Percentiles rank a stretch among this genome's conserved stretches.
These are phyloP conservation scores for Spiromastix sp. DNA, from an alignment of 2,329 filamentous ascomycete species.

Conservation along the genomic window DNA sequence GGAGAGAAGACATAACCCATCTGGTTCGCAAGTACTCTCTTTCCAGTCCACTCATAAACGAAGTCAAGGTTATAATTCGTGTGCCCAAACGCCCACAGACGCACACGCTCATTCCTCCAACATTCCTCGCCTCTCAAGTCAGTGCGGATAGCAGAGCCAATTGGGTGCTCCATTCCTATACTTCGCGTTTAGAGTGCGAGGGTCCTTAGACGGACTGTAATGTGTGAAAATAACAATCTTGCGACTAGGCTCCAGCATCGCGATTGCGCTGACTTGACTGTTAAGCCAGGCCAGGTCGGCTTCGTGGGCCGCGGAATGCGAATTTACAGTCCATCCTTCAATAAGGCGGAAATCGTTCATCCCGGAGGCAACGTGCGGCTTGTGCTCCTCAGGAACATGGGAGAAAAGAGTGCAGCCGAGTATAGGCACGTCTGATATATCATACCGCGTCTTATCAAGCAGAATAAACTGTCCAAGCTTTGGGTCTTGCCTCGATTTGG, in stretches of 20 bases:
- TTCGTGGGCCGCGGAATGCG: conserved; percentile 21
- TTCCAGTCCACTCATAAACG: conserved; percentile 8
- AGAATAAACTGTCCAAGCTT: conserved; percentile 29
- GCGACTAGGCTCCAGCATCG: conserved; percentile 19
- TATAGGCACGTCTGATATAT: conserved; percentile 29
- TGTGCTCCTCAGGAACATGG: conserved; percentile 27
- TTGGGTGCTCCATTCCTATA: conserved; percentile 21
- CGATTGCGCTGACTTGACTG: conserved; percentile 22
- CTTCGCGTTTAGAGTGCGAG: conserved; percentile 20
- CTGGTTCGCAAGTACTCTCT: conserved; percentile 22
- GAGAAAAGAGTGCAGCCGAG: conserved; percentile 45
- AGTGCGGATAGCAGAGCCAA: conserved; percentile 32
- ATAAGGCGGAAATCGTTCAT: conserved; percentile 45
- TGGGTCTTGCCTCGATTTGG: conserved; percentile 8
- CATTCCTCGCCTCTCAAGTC: conserved; percentile 30
- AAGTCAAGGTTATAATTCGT: conserved; percentile 38
- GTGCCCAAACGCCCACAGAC: conserved; percentile 40
- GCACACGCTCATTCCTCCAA: conserved; percentile 28
- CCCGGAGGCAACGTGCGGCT: conserved; percentile 29
- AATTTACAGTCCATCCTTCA: conserved; percentile 23
- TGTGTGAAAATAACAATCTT: conserved; percentile 31
- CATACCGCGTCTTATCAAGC: conserved; percentile 29
- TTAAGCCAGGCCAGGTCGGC: conserved; percentile 31
- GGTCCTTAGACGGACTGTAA: conserved; percentile 22
- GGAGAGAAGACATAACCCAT: conserved; percentile 19